phyloP scores from a whole-genome alignment of 257 asterid species.

The Plantago major region DNA sequence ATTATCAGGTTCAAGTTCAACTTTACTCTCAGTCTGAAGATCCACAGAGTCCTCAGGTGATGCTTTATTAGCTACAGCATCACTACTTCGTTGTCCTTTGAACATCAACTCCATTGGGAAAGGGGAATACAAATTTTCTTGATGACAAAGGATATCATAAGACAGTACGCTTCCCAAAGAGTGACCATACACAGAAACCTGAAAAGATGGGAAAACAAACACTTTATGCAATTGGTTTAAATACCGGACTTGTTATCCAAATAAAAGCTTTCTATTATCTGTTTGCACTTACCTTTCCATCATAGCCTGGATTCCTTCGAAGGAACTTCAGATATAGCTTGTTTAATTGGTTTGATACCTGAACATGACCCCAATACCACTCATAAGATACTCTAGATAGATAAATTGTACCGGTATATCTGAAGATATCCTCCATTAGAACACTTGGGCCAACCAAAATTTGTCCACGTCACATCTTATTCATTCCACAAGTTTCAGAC shows the following conservation, averaged over 20 bases:
- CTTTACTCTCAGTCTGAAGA: slow-evolving; percentile 30
- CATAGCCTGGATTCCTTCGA: slow-evolving; percentile 93
- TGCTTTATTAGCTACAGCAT: slow-evolving; percentile 8
- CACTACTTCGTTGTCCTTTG: slow-evolving; percentile 43
- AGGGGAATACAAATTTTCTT: slow-evolving; percentile 62
- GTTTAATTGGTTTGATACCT: slow-evolving; percentile 90
- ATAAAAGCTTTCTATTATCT: slow-evolving; percentile 15
- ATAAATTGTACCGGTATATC: too few species aligned
- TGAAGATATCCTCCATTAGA: too few species aligned
- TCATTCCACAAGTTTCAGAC: too few species aligned
- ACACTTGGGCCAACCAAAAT: too few species aligned
- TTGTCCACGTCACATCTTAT: too few species aligned
- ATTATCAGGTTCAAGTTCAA: slow-evolving; percentile 26
- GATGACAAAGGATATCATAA: slow-evolving; percentile 96
- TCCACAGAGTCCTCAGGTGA: slow-evolving; percentile 24
- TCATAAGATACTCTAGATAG: slow-evolving; percentile 9
- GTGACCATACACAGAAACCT: slow-evolving; percentile 95
- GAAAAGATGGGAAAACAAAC: slow-evolving; percentile 16
- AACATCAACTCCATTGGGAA: slow-evolving; percentile 87
- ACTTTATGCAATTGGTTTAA: slow-evolving; percentile 9
- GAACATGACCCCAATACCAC: slow-evolving; percentile 27
- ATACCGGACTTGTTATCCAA: not conserved
- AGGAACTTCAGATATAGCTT: slow-evolving; percentile 80
- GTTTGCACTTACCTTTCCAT: slow-evolving; percentile 74
- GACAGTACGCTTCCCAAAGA: slow-evolving; percentile 96